Conservation (phyloP, 2,329 filamentous ascomycete species). For the Colletotrichum lindemuthianum region DNA sequence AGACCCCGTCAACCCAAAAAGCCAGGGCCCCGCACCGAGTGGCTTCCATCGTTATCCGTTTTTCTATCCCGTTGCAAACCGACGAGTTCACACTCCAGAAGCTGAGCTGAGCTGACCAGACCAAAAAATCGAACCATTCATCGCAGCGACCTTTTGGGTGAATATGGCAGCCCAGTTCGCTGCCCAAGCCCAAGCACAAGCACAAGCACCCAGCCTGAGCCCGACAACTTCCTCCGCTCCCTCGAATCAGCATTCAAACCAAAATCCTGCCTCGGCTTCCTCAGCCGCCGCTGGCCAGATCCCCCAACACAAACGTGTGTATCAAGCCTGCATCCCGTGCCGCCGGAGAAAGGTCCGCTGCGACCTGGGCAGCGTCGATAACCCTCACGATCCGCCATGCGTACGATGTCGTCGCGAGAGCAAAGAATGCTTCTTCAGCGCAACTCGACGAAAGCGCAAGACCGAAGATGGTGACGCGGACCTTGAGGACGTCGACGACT, state of each 20-base stretch:
- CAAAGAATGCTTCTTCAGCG: slow-evolving; percentile 97
- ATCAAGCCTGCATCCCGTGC: slow-evolving; percentile 72
- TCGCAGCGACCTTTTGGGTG: slow-evolving; percentile 32
- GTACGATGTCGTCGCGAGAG: slow-evolving; percentile 92
- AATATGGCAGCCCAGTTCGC: slow-evolving; percentile 42
- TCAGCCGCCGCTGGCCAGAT: slow-evolving; percentile 4
- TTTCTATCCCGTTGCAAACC: slow-evolving; percentile 43
- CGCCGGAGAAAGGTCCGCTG: slow-evolving; percentile 71
- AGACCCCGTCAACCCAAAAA: too few species aligned
- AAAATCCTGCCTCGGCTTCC: background rate
- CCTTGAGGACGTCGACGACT: slow-evolving; percentile 65
- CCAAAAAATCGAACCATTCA: slow-evolving; percentile 30
- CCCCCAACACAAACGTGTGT: slow-evolving; percentile 68
- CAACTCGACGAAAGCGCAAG: slow-evolving; percentile 92
- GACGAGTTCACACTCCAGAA: slow-evolving; percentile 38
- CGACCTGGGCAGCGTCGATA: slow-evolving; percentile 82
- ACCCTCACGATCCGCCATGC: slow-evolving; percentile 92
- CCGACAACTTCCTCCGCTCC: slow-evolving; percentile 35
- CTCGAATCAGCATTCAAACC: background rate
- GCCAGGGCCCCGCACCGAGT: too few species aligned
- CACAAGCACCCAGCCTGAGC: slow-evolving; percentile 26
- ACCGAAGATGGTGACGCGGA: slow-evolving; percentile 65
- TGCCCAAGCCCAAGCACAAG: slow-evolving; percentile 15
- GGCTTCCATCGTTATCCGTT: background rate
- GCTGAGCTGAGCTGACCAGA: slow-evolving; percentile 19